Conservation (phyloP, 2,329 filamentous ascomycete genomes). For the Microcyclosporella mali region DNA sequence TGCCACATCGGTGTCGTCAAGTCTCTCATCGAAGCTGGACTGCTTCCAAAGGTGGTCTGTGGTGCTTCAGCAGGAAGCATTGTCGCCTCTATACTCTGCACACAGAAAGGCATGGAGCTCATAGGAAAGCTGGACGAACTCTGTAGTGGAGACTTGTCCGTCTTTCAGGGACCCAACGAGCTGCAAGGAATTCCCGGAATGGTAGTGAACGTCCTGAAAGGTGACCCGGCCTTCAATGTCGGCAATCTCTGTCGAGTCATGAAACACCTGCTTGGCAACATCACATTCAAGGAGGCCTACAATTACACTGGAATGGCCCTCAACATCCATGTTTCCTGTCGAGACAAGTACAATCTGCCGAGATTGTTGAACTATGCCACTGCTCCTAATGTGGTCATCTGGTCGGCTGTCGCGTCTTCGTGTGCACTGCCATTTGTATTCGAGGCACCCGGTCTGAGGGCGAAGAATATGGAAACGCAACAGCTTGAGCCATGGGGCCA, state of each 20-base stretch:
- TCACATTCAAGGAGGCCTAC: slow-evolving; percentile 93
- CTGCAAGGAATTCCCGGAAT: slow-evolving; percentile 16
- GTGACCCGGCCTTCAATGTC: slow-evolving; percentile 53
- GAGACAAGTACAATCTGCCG: slow-evolving; percentile 80
- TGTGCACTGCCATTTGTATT: slow-evolving; percentile 89
- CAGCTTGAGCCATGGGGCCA: slow-evolving; percentile 74
- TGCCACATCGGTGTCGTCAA: slow-evolving; percentile 23
- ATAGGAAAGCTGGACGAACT: slow-evolving; percentile 17
- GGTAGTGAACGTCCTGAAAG: slow-evolving; percentile 16
- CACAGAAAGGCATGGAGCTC: slow-evolving; percentile 15
- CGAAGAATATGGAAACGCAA: slow-evolving; percentile 78
- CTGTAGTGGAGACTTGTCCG: slow-evolving; percentile 16
- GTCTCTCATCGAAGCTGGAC: slow-evolving; percentile 12
- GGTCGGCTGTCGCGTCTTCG: slow-evolving; percentile 93
- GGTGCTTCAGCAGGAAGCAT: slow-evolving; percentile 22
- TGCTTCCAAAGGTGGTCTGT: slow-evolving; percentile 19
- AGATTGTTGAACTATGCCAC: slow-evolving; percentile 87
- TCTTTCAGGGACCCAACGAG: slow-evolving; percentile 18
- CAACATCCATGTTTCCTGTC: slow-evolving; percentile 89
- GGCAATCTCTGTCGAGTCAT: slow-evolving; percentile 74
- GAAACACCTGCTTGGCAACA: slow-evolving; percentile 71
- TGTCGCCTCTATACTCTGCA: slow-evolving; percentile 20
- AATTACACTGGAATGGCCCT: slow-evolving; percentile 87
- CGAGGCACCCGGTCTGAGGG: slow-evolving; percentile 67
- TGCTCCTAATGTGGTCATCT: slow-evolving; percentile 88